Evolutionary conservation across 1,139 yeast genomes (phyloP), one percentile per base, ranked within the genome.

Genomic region (Zhuliangozyma parablackwelliae): DNA sequence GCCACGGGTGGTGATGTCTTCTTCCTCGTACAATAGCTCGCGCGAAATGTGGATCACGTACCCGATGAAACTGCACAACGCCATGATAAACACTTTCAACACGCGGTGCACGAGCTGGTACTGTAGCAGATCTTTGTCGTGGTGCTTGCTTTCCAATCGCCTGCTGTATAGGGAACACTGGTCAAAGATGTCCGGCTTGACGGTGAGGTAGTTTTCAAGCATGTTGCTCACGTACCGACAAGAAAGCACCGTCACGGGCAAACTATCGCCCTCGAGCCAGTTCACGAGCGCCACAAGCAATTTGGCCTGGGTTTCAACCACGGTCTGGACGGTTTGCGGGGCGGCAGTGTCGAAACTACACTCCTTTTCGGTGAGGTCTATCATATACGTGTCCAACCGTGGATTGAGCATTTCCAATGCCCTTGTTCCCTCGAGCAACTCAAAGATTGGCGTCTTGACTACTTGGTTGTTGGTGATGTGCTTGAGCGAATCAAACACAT

Each of bases 1-100:
- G 10, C 69, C 65, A 45, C 82, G 74, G 2, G 84, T 77, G 38
- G 80, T 80, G 35, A 84, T 59, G 56, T 84, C 94, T 51, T 84
- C 94, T 49, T 84, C 92, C 48, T 83, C 90, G 47, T 78, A 80
- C 12, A 84, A 63, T 7, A 80, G 82, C n/a, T 80, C 81, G 12
- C 70, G 63, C 1, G 81, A 78, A 28, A 81, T 57, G 7, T 59
- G 56, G 3, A 74, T 51, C 6, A 73, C 65, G 34, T 75, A 63
- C 16, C 77, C 77, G 6, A 78, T 70, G 48, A 78, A 71, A 42
- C 73, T 75, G 33, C 77, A 58, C 7, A 80, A 48, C 2, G 81
- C 85, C 24, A 76, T 47, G 6, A 72, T 56, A 41, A 68, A 72
- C 20, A 70, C 59, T 38, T 70, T 61, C 34, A 80, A 61, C 1